Evolutionary conservation across 345 rosid species (phyloP).

Genomic region (Streptanthus diversifolius): DNA sequence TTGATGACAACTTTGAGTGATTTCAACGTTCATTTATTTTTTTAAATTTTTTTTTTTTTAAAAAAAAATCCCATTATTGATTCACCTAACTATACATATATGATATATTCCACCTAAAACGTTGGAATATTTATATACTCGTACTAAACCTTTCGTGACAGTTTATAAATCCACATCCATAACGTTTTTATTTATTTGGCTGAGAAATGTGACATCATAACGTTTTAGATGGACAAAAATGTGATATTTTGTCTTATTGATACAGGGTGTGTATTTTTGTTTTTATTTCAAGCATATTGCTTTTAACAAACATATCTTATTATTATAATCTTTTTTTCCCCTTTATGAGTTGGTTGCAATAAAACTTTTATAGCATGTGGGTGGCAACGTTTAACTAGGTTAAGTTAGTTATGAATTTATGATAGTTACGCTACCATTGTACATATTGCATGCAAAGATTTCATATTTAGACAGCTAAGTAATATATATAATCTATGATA

Average conservation of each 20-base stretch:
- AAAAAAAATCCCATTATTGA: background rate
- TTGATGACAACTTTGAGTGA: conserved; percentile 20
- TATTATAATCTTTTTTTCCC: too few relatives aligned
- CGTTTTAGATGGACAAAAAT: background rate
- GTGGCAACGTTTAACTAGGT: too few relatives aligned
- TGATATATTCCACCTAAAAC: background rate
- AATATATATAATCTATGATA: too few relatives aligned
- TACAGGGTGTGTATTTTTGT: background rate
- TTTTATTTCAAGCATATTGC: background rate
- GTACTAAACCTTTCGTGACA: background rate
- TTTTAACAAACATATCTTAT: background rate
- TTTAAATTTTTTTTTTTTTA: too few relatives aligned
- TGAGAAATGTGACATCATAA: background rate
- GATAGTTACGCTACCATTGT: too few relatives aligned
- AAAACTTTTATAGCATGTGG: too few relatives aligned
- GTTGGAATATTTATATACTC: background rate
- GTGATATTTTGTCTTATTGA: background rate
- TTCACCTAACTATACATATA: background rate
- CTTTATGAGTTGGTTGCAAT: too few relatives aligned
- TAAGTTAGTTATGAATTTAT: too few relatives aligned
- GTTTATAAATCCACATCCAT: background rate
- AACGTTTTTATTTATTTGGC: background rate
- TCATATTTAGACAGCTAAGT: too few relatives aligned
- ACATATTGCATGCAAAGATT: too few relatives aligned
- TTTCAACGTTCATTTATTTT: conserved; percentile 13